phyloP scores from a whole-genome alignment of 2,329 filamentous ascomycete genomes.

The Cladorrhinum sp. region DNA sequence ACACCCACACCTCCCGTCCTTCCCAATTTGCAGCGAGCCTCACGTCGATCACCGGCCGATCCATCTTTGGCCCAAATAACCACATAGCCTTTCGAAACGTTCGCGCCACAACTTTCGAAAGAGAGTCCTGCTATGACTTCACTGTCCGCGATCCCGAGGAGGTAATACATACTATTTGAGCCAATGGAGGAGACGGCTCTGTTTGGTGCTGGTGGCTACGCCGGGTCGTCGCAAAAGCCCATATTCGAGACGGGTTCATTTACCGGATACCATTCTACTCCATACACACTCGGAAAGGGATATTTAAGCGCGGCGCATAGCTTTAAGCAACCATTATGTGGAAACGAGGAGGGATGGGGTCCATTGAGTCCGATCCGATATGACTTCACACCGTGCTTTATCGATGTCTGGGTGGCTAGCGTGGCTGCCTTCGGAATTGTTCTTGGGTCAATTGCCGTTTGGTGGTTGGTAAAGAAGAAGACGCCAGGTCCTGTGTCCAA shows the following conservation, averaged over 20 bases:
- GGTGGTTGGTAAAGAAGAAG: conserved; percentile 72
- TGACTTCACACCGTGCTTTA: conserved; percentile 96
- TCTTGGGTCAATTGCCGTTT: conserved; percentile 72
- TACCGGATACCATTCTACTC: conserved; percentile 52
- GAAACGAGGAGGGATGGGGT: conserved; percentile 92
- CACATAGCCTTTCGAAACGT: neutral
- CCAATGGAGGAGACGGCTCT: conserved; percentile 37
- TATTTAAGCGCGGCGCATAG: conserved; percentile 56
- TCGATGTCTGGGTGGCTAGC: conserved; percentile 81
- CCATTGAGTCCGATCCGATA: conserved; percentile 82
- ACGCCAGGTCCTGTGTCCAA: conserved; percentile 65
- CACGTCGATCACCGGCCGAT: neutral
- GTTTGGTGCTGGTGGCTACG: conserved; percentile 27
- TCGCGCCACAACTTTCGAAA: neutral
- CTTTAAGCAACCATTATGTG: conserved; percentile 71
- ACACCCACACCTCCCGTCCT: neutral
- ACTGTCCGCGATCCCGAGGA: conserved; percentile 8
- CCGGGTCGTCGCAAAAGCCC: conserved; percentile 40
- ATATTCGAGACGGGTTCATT: conserved; percentile 58
- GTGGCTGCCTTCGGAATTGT: conserved; percentile 79
- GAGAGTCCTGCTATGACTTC: conserved; percentile 24
- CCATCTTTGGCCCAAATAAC: neutral
- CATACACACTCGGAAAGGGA: conserved; percentile 48
- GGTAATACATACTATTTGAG: conserved; percentile 23
- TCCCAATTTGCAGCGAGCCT: neutral